Evolutionary conservation across 2,329 filamentous ascomycete genomes (phyloP), one percentile per base, ranked within the genome.

Genomic region (Cucurbitaria berberidis): DNA sequence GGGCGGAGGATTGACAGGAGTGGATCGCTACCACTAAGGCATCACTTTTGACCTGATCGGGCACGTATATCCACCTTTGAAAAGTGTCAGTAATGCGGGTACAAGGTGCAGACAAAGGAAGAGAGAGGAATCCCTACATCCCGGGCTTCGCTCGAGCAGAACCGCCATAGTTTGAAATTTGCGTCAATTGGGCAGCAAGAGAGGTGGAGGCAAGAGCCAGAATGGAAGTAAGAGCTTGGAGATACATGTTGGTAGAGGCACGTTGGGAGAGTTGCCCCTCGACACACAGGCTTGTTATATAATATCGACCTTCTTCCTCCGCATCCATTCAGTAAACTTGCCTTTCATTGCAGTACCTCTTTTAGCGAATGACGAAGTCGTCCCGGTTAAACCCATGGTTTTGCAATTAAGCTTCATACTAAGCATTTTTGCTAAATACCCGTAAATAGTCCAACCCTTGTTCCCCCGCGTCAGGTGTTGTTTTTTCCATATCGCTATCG

Each of bases 11-110:
- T 43, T 70, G 67, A 48, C 67, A 72, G 13, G 66, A 68, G 51
- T 72, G 67, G 36, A 72, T 68, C 13, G 64, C 67, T 21, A 70
- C 64, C 2, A 72, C 67, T 4, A 70, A 53, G 3, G 68, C 67
- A 52, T 69, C 59, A 21, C 43, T 57, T 39, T 69, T 64, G 16
- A 70, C 51, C 22, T 42, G 54, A 39, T 71, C 67, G 13, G 68
- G 68, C 2, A 63, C 57, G 32, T 72, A 72, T 1, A 69, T 63
- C 63, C 62, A 72, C 68, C 68, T 70, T 21, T 15, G 13, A 27
- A 19, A 22, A 35, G 43, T 53, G 43, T 54, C 22, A 56, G 39
- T 32, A 18, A 29, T 38, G 34, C 13, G 32, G 22, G 18, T 49
- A 16, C 30, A 18, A 34, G 2, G 16, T 18, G 15, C 36, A 47